Evolutionary conservation across 805 yeast genomes (phyloP).

Genomic region (Clavispora vitiphila): DNA sequence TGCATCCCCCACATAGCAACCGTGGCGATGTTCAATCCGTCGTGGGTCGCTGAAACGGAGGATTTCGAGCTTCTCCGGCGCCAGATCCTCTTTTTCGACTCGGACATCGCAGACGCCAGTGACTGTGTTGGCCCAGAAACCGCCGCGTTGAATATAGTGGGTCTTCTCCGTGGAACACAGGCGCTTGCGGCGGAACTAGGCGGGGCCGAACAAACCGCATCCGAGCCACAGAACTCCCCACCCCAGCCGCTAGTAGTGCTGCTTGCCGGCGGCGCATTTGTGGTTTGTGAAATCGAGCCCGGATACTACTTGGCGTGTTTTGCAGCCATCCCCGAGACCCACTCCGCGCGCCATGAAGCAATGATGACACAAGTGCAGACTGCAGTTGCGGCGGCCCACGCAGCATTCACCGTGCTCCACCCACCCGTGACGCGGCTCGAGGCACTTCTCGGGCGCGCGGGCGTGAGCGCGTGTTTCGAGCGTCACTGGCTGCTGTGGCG

Average conservation of each 20-base stretch:
- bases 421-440: conserved; percentile 18
- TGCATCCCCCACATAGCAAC: conserved; percentile 15
- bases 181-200: conserved; percentile 26
- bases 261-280: conserved; percentile 21
- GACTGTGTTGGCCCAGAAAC: conserved; percentile 1
- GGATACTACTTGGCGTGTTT: conserved; percentile 25
- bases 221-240: not conserved
- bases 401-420: conserved; percentile 24
- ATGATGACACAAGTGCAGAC: conserved; percentile 23
- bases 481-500: conserved; percentile 21
- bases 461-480: conserved; percentile 23
- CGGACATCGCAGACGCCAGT: conserved; percentile 7
- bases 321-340: conserved; percentile 12
- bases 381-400: conserved; percentile 19
- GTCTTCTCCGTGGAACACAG: conserved; percentile 33
- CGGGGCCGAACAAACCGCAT: not conserved
- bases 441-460: conserved; percentile 12
- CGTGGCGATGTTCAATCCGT: conserved; percentile 30
- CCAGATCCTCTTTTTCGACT: conserved; percentile 30
- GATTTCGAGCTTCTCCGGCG: conserved; percentile 28
- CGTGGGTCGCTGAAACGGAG: conserved; percentile 17
- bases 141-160: conserved; percentile 28
- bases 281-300: conserved; percentile 22
- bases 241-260: conserved; percentile 19
- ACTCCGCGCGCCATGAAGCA: conserved; percentile 13